Base-by-base conservation (phyloP, 2,329 filamentous ascomycete species). In the Colletotrichum plurivorum region DNA sequence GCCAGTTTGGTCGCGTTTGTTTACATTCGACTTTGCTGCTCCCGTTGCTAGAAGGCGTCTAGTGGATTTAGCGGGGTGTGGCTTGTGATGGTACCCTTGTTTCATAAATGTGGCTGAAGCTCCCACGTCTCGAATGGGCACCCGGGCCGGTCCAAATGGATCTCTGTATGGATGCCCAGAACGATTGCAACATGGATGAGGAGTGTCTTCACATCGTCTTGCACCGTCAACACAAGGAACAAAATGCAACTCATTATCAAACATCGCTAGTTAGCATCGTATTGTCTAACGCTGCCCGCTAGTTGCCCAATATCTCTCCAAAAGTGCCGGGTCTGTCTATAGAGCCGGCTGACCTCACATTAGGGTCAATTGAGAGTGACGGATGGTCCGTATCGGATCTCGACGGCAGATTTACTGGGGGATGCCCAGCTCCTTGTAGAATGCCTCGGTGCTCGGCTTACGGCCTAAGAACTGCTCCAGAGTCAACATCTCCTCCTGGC, bases 401-500 rank as follows among this genome's bases (percentile, higher is more conserved):
- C 31, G 8, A 36, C 10, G 31, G 8, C 31, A 36, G 31, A 36
- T 36, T 71, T 64, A 71, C 61, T 69, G 58, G 0, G 72, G 46
- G 46, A 76, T 74, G 12, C 93, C 93, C 58, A 96, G 82, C 77
- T 95, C 93, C 79, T 88, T 87, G 80, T 95, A 95, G 76, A 96
- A 96, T 1, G 93, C 89, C 76, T 95, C 92, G 0, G 89, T 90
- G 77, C 88, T 94, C 0, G 93, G 93, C 81, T 92, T 89, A 73
- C 93, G 83, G 7, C 93, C 93, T 67, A 96, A 78, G 81, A 95
- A 96, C 73, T 94, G 90, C 82, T 92, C 90, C 66, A 96, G 80
- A 12, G 92, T 93, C 71, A 89, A 84, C 92, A 95, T 94, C 84
- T 95, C 93, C 73, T 95, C 93, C 78, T 92, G 90, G 73, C 89